Conservation (phyloP, 1,284 basidiomycete species). For the Vanrija pseudolonga region DNA sequence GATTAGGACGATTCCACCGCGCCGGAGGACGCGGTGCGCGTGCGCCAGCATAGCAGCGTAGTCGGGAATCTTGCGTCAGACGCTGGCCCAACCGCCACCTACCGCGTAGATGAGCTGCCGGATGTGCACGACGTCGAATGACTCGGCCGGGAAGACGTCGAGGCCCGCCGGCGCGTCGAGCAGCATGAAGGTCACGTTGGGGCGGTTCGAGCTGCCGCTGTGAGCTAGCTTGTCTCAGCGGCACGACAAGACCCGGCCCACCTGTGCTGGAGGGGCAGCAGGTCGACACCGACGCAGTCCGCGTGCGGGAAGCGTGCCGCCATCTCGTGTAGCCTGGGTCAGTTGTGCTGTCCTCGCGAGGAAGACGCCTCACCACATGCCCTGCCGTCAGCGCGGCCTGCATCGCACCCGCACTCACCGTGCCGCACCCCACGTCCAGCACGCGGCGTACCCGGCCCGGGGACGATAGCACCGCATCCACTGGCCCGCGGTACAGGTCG, state of each 20-base stretch:
- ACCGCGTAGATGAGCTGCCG: constrained; percentile 20
- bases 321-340: constrained; percentile 13
- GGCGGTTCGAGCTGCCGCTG: constrained; percentile 1
- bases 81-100: neutral
- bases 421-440: constrained; percentile 24
- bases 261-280: constrained; percentile 17
- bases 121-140: constrained; percentile 22
- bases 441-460: neutral
- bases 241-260: too few relatives aligned
- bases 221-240: neutral
- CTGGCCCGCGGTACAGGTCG: constrained; percentile 21
- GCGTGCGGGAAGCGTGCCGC: constrained; percentile 18
- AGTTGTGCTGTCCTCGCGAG: too few relatives aligned
- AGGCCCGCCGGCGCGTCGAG: constrained; percentile 12
- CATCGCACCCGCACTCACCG: constrained; percentile 7
- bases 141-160: constrained; percentile 5
- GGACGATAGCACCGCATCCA: constrained; percentile 11
- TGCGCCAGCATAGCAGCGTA: constrained; percentile 7
- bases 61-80: constrained; percentile 8
- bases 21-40: constrained; percentile 16
- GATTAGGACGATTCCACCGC: constrained; percentile 15
- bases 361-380: neutral
- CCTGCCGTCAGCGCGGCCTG: neutral
- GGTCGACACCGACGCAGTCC: constrained; percentile 25
- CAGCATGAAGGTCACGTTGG: constrained; percentile 17